A percentile compares a stretch with the other conserved stretches of the same genome.
These are phyloP conservation scores for Mycocentrospora acerina DNA, from an alignment of 2,329 filamentous ascomycete genomes.

Conservation along the genomic window DNA sequence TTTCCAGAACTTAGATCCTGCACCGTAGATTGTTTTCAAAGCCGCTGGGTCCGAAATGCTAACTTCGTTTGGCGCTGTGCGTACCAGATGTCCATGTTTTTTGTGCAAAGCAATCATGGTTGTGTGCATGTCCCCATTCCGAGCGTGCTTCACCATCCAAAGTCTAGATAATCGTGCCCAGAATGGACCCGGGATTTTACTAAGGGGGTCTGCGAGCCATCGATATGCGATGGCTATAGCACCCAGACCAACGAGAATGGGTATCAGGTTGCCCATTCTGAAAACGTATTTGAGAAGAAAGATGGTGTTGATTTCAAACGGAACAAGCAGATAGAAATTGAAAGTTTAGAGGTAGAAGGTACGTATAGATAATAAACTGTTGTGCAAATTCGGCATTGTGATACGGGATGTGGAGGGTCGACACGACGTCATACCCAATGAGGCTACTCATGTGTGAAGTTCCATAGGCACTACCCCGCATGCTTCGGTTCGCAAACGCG, in stretches of 20 bases:
- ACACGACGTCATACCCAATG: too few species aligned
- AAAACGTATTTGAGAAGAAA: too few species aligned
- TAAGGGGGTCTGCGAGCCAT: slow-evolving; percentile 4
- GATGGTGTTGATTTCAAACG: too few species aligned
- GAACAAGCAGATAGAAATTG: too few species aligned
- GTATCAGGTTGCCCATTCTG: slow-evolving; percentile 6
- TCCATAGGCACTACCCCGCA: too few species aligned
- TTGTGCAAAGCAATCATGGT: slow-evolving; percentile 9
- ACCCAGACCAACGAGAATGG: slow-evolving; percentile 1
- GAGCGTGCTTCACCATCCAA: slow-evolving; percentile 8
- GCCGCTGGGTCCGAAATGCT: slow-evolving; percentile 11
- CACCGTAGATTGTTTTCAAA: slow-evolving; percentile 19
- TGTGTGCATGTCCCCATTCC: slow-evolving; percentile 8
- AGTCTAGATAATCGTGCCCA: slow-evolving; percentile 7
- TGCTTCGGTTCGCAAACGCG: too few species aligned
- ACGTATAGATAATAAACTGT: too few species aligned
- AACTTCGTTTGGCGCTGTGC: slow-evolving; percentile 11
- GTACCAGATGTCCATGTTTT: slow-evolving; percentile 13
- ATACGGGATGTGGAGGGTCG: too few species aligned
- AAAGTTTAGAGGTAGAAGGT: too few species aligned
- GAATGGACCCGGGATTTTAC: slow-evolving; percentile 6
- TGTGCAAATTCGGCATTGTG: too few species aligned
- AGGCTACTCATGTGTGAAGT: too few species aligned
- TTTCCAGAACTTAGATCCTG: slow-evolving; percentile 21
- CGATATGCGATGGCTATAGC: slow-evolving; percentile 1